Conservation (phyloP, 306 rosid genomes). For the Boehmeria nivea region DNA sequence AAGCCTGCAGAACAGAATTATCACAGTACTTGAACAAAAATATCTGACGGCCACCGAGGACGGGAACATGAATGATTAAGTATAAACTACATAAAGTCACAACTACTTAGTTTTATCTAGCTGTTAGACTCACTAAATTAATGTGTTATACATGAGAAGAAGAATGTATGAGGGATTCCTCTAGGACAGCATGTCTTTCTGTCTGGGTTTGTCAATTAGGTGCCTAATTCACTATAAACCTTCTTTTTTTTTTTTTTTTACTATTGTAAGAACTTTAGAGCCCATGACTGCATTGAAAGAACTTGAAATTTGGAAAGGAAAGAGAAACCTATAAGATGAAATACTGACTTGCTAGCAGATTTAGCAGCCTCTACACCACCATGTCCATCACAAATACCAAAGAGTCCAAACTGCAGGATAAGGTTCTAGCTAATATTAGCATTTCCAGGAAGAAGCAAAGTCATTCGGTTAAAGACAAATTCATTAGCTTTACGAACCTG, state of each 20-base stretch:
- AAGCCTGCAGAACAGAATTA: constrained; percentile 47
- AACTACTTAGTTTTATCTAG: neutral
- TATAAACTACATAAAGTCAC: neutral
- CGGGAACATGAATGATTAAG: neutral
- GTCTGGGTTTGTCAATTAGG: no score
- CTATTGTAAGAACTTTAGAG: neutral
- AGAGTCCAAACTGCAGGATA: constrained; percentile 83
- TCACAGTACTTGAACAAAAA: constrained; percentile 13
- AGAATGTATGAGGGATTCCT: no score
- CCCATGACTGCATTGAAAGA: neutral
- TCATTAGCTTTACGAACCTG: constrained; percentile 49
- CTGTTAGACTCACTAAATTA: no score
- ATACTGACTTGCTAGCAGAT: constrained; percentile 91
- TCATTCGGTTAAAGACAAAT: constrained; percentile 5
- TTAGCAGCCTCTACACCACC: constrained; percentile 89
- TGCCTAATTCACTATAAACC: neutral
- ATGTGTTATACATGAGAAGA: no score
- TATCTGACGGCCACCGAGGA: constrained; percentile 11
- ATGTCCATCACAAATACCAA: constrained; percentile 92
- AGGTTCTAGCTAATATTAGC: constrained; percentile 29
- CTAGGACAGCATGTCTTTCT: no score
- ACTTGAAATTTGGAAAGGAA: neutral
- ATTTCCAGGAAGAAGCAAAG: constrained; percentile 22
- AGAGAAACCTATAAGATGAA: constrained; percentile 4
- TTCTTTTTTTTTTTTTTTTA: neutral